Conservation (phyloP, 2,329 filamentous ascomycete species). For the Hirsutella minnesotensis region DNA sequence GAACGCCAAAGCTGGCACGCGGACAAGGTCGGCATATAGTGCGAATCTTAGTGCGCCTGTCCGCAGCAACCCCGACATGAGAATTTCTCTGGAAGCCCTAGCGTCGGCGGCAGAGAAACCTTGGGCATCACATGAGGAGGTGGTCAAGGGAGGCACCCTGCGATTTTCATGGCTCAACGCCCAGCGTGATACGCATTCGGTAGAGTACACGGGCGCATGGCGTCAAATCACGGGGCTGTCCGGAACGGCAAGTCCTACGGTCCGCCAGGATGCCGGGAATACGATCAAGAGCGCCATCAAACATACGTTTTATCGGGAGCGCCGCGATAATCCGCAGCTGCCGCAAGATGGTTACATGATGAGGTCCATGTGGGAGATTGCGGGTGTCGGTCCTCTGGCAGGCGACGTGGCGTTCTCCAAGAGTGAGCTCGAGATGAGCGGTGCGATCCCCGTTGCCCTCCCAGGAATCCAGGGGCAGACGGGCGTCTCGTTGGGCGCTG, state of each 20-base stretch:
- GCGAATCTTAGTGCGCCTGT: slow-evolving; percentile 76
- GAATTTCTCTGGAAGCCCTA: slow-evolving; percentile 67
- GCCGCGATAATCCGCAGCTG: slow-evolving; percentile 73
- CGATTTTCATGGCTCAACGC: slow-evolving; percentile 64
- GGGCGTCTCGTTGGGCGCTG: slow-evolving; percentile 72
- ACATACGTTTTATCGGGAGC: slow-evolving; percentile 70
- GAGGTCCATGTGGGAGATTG: slow-evolving; percentile 70
- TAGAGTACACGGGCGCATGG: slow-evolving; percentile 76
- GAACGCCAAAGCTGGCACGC: slow-evolving; percentile 78
- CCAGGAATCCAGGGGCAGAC: slow-evolving; percentile 57
- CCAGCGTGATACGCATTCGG: slow-evolving; percentile 57
- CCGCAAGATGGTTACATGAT: slow-evolving; percentile 73
- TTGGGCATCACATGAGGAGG: slow-evolving; percentile 92
- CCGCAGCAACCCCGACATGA: slow-evolving; percentile 70
- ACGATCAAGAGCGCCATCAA: slow-evolving; percentile 78
- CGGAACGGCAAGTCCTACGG: slow-evolving; percentile 63
- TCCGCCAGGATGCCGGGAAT: slow-evolving; percentile 80
- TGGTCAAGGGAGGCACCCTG: slow-evolving; percentile 62
- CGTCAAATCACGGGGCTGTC: slow-evolving; percentile 75
- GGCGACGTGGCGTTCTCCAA: slow-evolving; percentile 95
- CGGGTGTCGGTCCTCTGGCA: slow-evolving; percentile 69
- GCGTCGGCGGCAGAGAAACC: slow-evolving; percentile 78
- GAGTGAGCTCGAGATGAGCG: slow-evolving; percentile 72
- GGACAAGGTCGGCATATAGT: slow-evolving; percentile 85
- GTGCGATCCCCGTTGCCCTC: slow-evolving; percentile 61